Conservation (phyloP, 768 basidiomycete genomes). For the Mrakia hoshinonis region DNA sequence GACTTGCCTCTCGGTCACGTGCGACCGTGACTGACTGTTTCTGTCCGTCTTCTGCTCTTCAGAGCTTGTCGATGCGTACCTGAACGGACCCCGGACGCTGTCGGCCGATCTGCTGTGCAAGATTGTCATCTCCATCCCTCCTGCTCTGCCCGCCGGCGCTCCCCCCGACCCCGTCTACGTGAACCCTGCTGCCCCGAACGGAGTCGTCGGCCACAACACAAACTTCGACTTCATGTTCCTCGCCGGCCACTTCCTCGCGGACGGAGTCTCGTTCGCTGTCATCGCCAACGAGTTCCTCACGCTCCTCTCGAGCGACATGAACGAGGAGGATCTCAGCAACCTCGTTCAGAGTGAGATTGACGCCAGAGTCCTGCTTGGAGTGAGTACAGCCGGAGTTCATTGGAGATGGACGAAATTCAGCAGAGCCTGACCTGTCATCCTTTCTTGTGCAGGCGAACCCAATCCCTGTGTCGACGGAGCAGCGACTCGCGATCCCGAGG, state of each 20-base stretch:
- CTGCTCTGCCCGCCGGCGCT: constrained; percentile 31
- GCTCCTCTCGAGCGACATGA: constrained; percentile 46
- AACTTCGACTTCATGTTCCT: constrained; percentile 61
- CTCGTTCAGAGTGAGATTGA: constrained; percentile 31
- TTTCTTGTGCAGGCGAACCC: constrained; percentile 33
- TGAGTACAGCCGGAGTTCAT: background rate
- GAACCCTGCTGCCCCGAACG: constrained; percentile 27
- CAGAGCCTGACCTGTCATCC: constrained; percentile 40
- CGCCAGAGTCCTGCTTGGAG: constrained; percentile 9
- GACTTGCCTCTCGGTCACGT: no score
- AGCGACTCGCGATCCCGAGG: constrained; percentile 43
- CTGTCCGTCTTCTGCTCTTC: no score
- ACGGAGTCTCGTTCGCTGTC: constrained; percentile 76
- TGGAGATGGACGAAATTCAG: constrained; percentile 9
- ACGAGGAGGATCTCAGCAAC: constrained; percentile 28
- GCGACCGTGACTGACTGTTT: no score
- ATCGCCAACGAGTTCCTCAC: constrained; percentile 72
- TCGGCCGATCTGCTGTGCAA: constrained; percentile 59
- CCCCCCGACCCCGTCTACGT: constrained; percentile 39
- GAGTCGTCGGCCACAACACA: constrained; percentile 34
- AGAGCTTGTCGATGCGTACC: constrained; percentile 54
- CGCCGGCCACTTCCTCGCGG: constrained; percentile 72
- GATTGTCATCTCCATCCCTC: constrained; percentile 44
- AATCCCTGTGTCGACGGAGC: constrained; percentile 50
- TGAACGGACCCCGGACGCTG: constrained; percentile 69